Percentiles rank a stretch among this genome's conserved stretches.
Evolutionary conservation across 2,329 filamentous ascomycete genomes (phyloP).

Genomic region (Metarhizium rileyi): DNA sequence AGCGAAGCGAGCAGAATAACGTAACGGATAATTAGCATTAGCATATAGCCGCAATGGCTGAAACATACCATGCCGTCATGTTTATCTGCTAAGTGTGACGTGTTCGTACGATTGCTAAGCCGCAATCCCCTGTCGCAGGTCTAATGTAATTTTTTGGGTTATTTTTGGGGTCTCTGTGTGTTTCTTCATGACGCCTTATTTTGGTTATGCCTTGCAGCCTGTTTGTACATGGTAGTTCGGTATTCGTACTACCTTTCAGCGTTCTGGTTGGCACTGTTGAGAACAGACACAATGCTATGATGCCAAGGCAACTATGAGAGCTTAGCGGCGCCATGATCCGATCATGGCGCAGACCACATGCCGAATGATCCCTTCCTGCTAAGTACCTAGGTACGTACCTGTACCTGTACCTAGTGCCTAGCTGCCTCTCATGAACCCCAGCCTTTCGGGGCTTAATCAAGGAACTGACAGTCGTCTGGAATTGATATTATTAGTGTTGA

Average conservation of each 20-base stretch:
- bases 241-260: too few relatives aligned
- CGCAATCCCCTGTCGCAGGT: too few relatives aligned
- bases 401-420: too few relatives aligned
- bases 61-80: background rate
- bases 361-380: background rate
- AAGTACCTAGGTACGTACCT: background rate
- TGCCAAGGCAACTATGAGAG: too few relatives aligned
- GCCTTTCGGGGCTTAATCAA: too few relatives aligned
- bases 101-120: too few relatives aligned
- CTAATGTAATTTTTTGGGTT: too few relatives aligned
- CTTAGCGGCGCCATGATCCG: background rate
- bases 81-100: background rate
- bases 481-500: background rate
- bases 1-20: background rate
- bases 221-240: too few relatives aligned
- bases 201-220: too few relatives aligned
- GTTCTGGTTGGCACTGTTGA: background rate
- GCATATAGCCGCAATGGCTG: background rate
- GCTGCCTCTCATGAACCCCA: background rate
- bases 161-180: too few relatives aligned
- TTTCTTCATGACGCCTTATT: too few relatives aligned
- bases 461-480: too few relatives aligned
- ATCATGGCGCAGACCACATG: background rate
- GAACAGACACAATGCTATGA: background rate
- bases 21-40: background rate